phyloP scores from a whole-genome alignment of 805 yeast species.

The Starmerella stigmatis region DNA sequence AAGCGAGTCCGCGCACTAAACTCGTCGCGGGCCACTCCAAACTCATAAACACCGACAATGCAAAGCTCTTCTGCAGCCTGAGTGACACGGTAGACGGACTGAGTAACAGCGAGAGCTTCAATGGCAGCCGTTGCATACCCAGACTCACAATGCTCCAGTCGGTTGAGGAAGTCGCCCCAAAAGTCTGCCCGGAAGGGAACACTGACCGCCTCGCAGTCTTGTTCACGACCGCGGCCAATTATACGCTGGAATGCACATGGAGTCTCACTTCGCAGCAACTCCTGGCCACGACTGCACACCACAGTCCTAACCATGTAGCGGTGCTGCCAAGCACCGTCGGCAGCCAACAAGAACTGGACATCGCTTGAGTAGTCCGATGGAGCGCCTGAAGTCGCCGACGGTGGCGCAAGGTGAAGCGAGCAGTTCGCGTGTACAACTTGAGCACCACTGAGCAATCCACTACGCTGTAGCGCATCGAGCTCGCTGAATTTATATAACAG shows the following conservation, averaged over 20 bases:
- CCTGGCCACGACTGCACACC: slow-evolving; percentile 29
- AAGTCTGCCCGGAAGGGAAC: slow-evolving; percentile 33
- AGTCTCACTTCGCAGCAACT: slow-evolving; percentile 22
- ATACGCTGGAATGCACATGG: slow-evolving; percentile 18
- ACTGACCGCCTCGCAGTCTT: slow-evolving; percentile 28
- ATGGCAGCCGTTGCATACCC: slow-evolving; percentile 26
- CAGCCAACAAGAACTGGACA: slow-evolving; percentile 22
- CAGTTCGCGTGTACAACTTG: slow-evolving; percentile 30
- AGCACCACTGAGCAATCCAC: slow-evolving; percentile 18
- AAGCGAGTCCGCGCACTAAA: slow-evolving; percentile 32
- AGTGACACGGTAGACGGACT: slow-evolving; percentile 25
- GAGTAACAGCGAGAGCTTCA: slow-evolving; percentile 30
- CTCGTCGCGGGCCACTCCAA: slow-evolving; percentile 29
- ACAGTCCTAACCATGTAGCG: slow-evolving; percentile 25
- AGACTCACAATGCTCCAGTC: slow-evolving; percentile 26
- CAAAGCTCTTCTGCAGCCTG: slow-evolving; percentile 22
- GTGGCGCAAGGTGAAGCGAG: slow-evolving; percentile 18
- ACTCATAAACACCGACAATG: slow-evolving; percentile 31
- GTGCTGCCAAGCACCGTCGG: slow-evolving; percentile 14
- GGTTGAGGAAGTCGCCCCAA: slow-evolving; percentile 32
- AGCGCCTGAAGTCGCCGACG: background rate
- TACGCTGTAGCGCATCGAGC: slow-evolving; percentile 19
- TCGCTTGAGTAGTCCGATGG: slow-evolving; percentile 15
- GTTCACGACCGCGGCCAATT: slow-evolving; percentile 21
- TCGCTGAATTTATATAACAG: slow-evolving; percentile 27